phyloP scores from a whole-genome alignment of 257 asterid genomes.

The Ehretia macrophylla region DNA sequence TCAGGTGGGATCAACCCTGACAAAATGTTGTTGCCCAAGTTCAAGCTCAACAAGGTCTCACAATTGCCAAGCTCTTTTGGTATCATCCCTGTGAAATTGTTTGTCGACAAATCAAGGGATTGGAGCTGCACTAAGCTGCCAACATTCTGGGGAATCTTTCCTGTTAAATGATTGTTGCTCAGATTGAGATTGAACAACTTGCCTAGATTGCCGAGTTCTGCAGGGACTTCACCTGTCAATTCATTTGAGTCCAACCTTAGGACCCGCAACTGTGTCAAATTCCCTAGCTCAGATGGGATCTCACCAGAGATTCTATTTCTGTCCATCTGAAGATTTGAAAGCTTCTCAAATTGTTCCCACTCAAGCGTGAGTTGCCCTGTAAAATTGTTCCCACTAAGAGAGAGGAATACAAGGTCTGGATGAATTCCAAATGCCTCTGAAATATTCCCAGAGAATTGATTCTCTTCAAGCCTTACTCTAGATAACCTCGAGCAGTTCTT shows the following conservation, averaged over 20 bases:
- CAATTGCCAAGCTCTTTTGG: constrained; percentile 51
- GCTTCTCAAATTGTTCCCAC: constrained; percentile 1
- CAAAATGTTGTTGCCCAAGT: constrained; percentile 48
- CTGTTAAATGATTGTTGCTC: constrained; percentile 48
- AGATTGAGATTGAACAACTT: background rate
- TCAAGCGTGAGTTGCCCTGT: constrained; percentile 1
- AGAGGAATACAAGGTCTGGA: background rate
- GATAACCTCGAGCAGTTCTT: background rate
- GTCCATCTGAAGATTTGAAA: background rate
- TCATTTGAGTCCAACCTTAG: constrained; percentile 14
- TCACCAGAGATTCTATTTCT: constrained; percentile 4
- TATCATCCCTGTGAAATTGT: constrained; percentile 44
- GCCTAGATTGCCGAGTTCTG: constrained; percentile 9
- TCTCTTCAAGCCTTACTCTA: constrained; percentile 7
- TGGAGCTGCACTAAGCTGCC: constrained; percentile 47
- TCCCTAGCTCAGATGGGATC: constrained; percentile 19
- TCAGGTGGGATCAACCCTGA: constrained; percentile 57
- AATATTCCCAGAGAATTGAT: constrained; percentile 3
- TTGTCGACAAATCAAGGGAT: constrained; percentile 59
- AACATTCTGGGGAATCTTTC: constrained; percentile 49
- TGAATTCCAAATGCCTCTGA: constrained; percentile 11
- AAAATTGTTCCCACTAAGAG: constrained; percentile 4
- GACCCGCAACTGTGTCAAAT: constrained; percentile 5
- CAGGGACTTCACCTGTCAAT: constrained; percentile 17
- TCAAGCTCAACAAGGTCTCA: constrained; percentile 38